Base-by-base conservation (phyloP, 2,329 filamentous ascomycete genomes). In the Pseudocercospora cruenta region DNA sequence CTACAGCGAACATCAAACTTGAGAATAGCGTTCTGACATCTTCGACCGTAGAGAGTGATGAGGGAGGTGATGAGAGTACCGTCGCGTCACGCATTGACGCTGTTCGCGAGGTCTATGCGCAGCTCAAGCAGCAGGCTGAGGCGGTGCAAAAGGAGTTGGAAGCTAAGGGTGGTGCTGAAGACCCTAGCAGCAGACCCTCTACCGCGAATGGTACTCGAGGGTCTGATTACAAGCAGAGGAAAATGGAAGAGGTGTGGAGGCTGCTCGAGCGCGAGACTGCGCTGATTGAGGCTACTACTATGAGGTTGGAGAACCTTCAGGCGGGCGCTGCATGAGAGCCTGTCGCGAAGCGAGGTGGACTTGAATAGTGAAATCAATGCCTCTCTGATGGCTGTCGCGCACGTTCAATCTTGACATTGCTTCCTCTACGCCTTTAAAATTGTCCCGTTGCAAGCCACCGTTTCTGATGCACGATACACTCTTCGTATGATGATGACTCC, bases 241-340 rank as follows among this genome's bases (percentile, higher is more conserved):
- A 90, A 78, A 78, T 91, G 70, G 82, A 82, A 64, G 85, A 90
- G 75, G 87, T 92, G 22, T 87, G 87, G 78, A 79, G 80, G 28
- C 77, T 91, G 66, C 78, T 92, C 69, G 87, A 90, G 64, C 81
- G 90, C 28, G 89, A 92, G 78, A 86, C 86, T 55, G 88, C 88
- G 4, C 77, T 92, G 72, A 87, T 92, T 6, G 89, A 91, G 71
- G 89, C 87, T 22, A 85, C 91, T 22, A 88, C 85, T 70, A 82
- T 82, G 64, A 83, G 89, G 64, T 78, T 92, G 68, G 86, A 89
- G 76, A 85, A 82, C 67, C 78, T 92, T 62, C 65, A 71, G 62
- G 31, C 26, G 10, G 31, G 28, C 10, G 55, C 55, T 26, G 16
- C 22, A 9, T 55, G 24, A 55, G 26, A 6, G 24, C 12, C 16